Base-by-base conservation (phyloP, 2,329 filamentous ascomycete genomes). In the Microdochium bolleyi region DNA sequence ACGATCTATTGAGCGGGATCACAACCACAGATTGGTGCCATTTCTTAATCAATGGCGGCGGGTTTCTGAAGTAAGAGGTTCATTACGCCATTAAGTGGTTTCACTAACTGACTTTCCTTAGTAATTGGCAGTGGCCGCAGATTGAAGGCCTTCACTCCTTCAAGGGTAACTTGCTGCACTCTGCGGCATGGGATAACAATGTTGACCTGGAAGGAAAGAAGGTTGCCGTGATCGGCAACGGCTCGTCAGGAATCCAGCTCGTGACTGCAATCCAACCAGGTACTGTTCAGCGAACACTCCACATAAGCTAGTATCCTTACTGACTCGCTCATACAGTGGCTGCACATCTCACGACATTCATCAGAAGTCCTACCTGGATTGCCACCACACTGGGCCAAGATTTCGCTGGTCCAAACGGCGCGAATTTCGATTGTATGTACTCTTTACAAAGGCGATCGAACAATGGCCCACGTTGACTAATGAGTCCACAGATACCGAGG, bases 231-330 rank as follows among this genome's bases (percentile, higher is more conserved):
- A 63, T 64, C 41, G 62, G 62, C 21, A 62, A 58, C 27, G 61
- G 62, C 3, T 61, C 62, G 24, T 62, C 60, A 16, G 61, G 56
- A 1, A 61, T 62, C 22, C 63, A 65, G 38, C 63, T 65, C 32
- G 51, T 65, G 13, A 34, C 30, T 14, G 30, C 30, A 14, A 34
- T 34, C 30, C 30, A 34, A 14, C 30, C 30, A 8, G 8, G 30
- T 34, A 34, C 8, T 8, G 30, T 34, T 14, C 30, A 34, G 8
- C 30, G 30, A 34, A 14, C 30, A 14, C 8, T 34, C 8, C 14
- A 8, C 30, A 34, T 34, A 14, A 34, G 30, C 8, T 14, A 8
- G 30, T 8, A 14, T 8, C 30, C 30, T 34, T 8, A 14, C 30
- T 34, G 30, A 34, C 30, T 14, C 14, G 8, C 8, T 34, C 14